Evolutionary conservation across 1,284 basidiomycete genomes (phyloP).

Genomic region (Fomitopsis betulina): DNA sequence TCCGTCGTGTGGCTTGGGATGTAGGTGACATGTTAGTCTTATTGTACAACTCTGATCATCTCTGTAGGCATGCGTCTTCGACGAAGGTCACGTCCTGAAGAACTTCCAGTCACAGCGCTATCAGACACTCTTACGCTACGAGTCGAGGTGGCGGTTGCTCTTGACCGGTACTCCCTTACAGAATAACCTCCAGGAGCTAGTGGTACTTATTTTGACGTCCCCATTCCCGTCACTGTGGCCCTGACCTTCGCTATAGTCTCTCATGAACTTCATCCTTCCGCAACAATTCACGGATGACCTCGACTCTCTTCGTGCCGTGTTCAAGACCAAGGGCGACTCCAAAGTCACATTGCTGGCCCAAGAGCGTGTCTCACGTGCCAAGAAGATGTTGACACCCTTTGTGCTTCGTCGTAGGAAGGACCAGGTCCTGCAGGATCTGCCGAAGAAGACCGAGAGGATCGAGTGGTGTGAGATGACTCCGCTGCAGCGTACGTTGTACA

Average conservation of each 20-base stretch:
- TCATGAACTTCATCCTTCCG: conserved; percentile 98
- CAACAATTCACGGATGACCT: conserved; percentile 79
- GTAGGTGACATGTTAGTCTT: conserved; percentile 40
- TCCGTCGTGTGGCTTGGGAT: conserved; percentile 90
- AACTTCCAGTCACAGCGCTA: conserved; percentile 97
- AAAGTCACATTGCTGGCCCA: conserved; percentile 85
- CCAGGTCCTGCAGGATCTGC: conserved; percentile 91
- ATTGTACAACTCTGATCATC: neutral
- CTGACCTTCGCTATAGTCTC: conserved; percentile 53
- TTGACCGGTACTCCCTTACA: conserved; percentile 96
- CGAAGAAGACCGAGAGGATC: conserved; percentile 88
- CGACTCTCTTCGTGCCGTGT: conserved; percentile 86
- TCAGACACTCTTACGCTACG: conserved; percentile 81
- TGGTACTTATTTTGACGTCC: conserved; percentile 52
- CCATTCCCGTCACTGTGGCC: conserved; percentile 5
- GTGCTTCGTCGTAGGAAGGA: conserved; percentile 94
- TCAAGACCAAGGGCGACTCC: conserved; percentile 91
- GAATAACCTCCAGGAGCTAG: conserved; percentile 90
- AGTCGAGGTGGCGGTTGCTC: conserved; percentile 86
- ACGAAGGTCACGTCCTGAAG: conserved; percentile 96
- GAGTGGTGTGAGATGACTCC: conserved; percentile 94
- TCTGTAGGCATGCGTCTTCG: conserved; percentile 81
- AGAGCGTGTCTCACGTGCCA: conserved; percentile 89
- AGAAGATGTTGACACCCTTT: conserved; percentile 99
- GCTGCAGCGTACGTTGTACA: conserved; percentile 82